Evolutionary conservation across 2,329 filamentous ascomycete genomes (phyloP).

Genomic region (Lasiodiplodia gonubiensis): DNA sequence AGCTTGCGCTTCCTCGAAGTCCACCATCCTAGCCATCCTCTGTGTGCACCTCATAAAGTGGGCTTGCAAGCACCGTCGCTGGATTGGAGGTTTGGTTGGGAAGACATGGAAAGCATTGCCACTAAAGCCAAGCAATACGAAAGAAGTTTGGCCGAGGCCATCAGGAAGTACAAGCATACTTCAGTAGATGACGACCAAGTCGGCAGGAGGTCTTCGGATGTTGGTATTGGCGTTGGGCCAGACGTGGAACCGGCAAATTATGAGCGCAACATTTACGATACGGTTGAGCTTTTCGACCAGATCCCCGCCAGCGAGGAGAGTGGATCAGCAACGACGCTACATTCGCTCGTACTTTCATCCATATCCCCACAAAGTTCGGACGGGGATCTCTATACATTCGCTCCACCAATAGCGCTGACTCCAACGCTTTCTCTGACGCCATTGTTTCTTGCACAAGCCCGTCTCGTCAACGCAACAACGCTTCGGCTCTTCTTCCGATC

Average conservation of each 20-base stretch:
- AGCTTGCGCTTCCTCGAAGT: conserved; percentile 74
- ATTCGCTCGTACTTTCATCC: conserved; percentile 26
- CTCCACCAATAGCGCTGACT: conserved; percentile 61
- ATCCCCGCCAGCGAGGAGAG: conserved; percentile 13
- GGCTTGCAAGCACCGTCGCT: conserved; percentile 61
- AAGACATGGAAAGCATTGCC: conserved; percentile 69
- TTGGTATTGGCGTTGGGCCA: conserved; percentile 29
- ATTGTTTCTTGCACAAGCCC: conserved; percentile 74
- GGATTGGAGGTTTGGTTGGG: conserved; percentile 75
- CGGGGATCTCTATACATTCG: conserved; percentile 35
- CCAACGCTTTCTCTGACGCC: conserved; percentile 78
- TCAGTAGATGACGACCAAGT: background rate
- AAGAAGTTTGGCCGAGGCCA: conserved; percentile 42
- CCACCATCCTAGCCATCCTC: conserved; percentile 73
- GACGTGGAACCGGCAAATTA: conserved; percentile 29
- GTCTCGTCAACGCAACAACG: conserved; percentile 77
- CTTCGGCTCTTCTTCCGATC: conserved; percentile 77
- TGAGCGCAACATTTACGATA: conserved; percentile 15
- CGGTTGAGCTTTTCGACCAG: conserved; percentile 21
- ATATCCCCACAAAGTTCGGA: conserved; percentile 1
- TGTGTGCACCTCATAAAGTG: conserved; percentile 62
- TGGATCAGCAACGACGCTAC: conserved; percentile 4
- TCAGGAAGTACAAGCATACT: conserved; percentile 36
- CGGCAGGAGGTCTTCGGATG: conserved; percentile 30
- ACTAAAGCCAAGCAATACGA: conserved; percentile 62